phyloP scores from a whole-genome alignment of 1,284 basidiomycete genomes.

The Cryptococcus maquisensis region DNA sequence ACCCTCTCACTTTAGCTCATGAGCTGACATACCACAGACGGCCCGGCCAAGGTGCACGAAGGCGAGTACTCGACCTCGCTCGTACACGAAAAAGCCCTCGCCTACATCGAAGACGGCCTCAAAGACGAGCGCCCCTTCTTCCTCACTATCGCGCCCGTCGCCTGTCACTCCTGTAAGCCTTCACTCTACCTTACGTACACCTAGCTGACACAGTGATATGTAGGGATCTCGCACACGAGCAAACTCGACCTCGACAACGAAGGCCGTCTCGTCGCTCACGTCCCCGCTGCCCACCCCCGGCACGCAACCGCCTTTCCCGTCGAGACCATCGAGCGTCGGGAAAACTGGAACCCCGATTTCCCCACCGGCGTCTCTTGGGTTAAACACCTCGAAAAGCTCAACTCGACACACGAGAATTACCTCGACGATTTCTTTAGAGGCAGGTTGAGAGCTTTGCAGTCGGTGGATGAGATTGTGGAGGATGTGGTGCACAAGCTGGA shows the following conservation, averaged over 20 bases:
- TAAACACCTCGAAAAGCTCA: conserved; percentile 26
- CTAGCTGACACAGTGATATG: not conserved
- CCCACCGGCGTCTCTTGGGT: conserved; percentile 38
- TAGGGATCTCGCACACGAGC: not conserved
- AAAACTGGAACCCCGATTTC: conserved; percentile 29
- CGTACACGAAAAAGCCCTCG: conserved; percentile 26
- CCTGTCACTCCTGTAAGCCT: conserved; percentile 5
- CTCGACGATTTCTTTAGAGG: conserved; percentile 42
- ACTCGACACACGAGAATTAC: conserved; percentile 33
- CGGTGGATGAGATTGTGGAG: conserved; percentile 41
- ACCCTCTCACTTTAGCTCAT: not conserved
- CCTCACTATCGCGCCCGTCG: conserved; percentile 18
- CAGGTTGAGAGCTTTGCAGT: conserved; percentile 28
- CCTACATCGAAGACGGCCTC: conserved; percentile 22
- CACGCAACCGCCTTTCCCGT: conserved; percentile 28
- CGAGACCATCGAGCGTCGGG: conserved; percentile 15
- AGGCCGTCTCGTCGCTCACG: not conserved
- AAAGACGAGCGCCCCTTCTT: conserved; percentile 30
- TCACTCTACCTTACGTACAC: not conserved
- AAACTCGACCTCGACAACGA: not conserved
- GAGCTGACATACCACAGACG: conserved; percentile 7
- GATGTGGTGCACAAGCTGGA: conserved; percentile 30
- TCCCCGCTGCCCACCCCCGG: conserved; percentile 19
- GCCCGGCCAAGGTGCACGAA: conserved; percentile 19
- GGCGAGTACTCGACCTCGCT: conserved; percentile 35